phyloP scores from a whole-genome alignment of 371 early-diverging fungal genomes.

The Blakeslea trispora region DNA sequence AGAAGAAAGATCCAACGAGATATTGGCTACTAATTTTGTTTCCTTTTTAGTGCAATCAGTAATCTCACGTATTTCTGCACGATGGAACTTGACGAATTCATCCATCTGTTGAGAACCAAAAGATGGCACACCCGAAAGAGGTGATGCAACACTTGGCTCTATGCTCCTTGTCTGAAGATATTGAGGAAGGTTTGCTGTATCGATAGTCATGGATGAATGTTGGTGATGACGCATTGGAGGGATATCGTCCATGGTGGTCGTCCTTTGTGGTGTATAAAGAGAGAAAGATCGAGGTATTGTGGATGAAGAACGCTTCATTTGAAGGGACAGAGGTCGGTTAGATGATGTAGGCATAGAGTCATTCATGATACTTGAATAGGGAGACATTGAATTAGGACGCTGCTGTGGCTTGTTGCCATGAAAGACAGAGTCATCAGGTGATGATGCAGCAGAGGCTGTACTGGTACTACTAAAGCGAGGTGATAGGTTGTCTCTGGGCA shows the following conservation, averaged over 20 bases:
- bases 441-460: background rate
- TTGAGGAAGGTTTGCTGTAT: constrained; percentile 13
- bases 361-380: background rate
- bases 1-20: constrained; percentile 56
- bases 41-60: constrained; percentile 82
- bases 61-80: constrained; percentile 78
- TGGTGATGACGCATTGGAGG: constrained; percentile 11
- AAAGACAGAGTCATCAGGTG: constrained; percentile 1
- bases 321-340: constrained; percentile 20
- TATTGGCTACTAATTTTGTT: constrained; percentile 76
- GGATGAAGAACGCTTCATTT: constrained; percentile 6
- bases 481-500: background rate
- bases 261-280: constrained; percentile 20
- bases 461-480: too few species aligned
- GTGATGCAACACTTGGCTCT: background rate
- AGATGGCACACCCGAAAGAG: constrained; percentile 16
- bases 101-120: constrained; percentile 28
- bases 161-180: background rate
- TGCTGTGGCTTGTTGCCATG: too few species aligned
- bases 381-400: constrained; percentile 16
- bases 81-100: constrained; percentile 57
- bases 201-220: background rate
- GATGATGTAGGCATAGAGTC: background rate
- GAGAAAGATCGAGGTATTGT: constrained; percentile 24
- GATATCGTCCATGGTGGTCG: constrained; percentile 16